These are phyloP conservation scores for Solanum medicagineum DNA, from an alignment of 257 asterid species.

Conservation along the genomic window DNA sequence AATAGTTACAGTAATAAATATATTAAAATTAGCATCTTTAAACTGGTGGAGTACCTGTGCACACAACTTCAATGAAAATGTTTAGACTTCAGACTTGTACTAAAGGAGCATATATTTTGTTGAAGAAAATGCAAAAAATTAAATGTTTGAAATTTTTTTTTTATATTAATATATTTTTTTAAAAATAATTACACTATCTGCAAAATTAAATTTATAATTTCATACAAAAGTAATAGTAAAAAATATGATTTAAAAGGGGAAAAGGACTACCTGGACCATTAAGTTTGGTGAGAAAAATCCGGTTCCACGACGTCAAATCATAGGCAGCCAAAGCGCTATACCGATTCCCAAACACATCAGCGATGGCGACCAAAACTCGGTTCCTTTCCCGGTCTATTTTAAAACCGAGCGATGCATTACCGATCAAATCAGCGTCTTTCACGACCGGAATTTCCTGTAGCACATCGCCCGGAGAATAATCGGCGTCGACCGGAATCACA, in stretches of 20 bases:
- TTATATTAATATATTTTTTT: too few species aligned
- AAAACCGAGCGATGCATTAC: constrained; percentile 72
- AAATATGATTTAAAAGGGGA: too few species aligned
- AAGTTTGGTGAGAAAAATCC: constrained; percentile 64
- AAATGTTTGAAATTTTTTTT: too few species aligned
- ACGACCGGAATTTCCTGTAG: constrained; percentile 56
- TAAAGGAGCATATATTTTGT: too few species aligned
- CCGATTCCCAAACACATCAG: constrained; percentile 52
- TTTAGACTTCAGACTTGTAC: neutral
- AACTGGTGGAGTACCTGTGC: too few species aligned
- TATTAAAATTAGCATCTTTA: too few species aligned
- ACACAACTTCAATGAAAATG: neutral
- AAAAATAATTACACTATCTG: too few species aligned
- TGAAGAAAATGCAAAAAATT: too few species aligned
- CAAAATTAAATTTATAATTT: too few species aligned
- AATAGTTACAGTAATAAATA: too few species aligned
- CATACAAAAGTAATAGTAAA: too few species aligned
- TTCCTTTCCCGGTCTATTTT: constrained; percentile 75
- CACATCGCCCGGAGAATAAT: neutral
- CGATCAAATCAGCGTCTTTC: constrained; percentile 41
- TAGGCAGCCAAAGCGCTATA: constrained; percentile 78
- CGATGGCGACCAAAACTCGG: constrained; percentile 50
- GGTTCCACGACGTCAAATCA: constrained; percentile 65
- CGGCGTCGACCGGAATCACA: constrained; percentile 28
- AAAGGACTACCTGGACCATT: constrained; percentile 54